Base-by-base conservation (phyloP, 106 monocot species). In the Dioscorea zingiberensis region DNA sequence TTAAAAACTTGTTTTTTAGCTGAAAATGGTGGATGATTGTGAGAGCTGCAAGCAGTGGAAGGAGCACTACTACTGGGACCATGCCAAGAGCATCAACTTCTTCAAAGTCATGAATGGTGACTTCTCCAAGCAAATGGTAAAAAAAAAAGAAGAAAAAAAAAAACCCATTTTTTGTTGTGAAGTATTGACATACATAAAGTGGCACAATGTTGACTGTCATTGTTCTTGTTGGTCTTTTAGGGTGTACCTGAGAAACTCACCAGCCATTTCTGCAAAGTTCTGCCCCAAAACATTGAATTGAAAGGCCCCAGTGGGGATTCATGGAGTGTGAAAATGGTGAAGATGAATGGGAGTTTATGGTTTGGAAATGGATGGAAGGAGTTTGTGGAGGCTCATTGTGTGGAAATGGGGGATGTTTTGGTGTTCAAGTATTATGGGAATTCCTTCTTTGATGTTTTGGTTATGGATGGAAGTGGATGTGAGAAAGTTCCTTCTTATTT, bases 401-500 rank as follows among this genome's bases (percentile, higher is more conserved):
- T 78, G 25, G 21, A 63, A 13, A 57, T 68, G 12, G 38, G 56
- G 12, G 67, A 78, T 60, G 21, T 73, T 17, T 53, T 78, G 47
- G 10, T 78, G 22, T 78, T 78, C 58, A 68, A 73, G 32, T 78
- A 69, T 45, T 32, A 73, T 59, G 73, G 68, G 26, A 18, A 57
- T 1, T 69, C 55, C 58, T 68, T 56, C 15, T 78, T 78, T 58
- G 48, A 73, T 49, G 62, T 78, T 25, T 65, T 59, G 48, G 65
- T 77, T 18, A 71, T 71, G 32, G 77, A 71, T 18, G 38, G 27
- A 19, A 64, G 44, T 49, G 65, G 59, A 4, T 77, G 77, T 64
- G 70, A 77, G 77, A 77, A 71, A 70, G 65, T 44, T 49, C 26
- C 69, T 56, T 49, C 47, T 27, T 56, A 55, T 63, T 69, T 63